These are phyloP conservation scores for Henningerozyma blattae DNA, from an alignment of 805 yeast genomes.

Conservation along the genomic window DNA sequence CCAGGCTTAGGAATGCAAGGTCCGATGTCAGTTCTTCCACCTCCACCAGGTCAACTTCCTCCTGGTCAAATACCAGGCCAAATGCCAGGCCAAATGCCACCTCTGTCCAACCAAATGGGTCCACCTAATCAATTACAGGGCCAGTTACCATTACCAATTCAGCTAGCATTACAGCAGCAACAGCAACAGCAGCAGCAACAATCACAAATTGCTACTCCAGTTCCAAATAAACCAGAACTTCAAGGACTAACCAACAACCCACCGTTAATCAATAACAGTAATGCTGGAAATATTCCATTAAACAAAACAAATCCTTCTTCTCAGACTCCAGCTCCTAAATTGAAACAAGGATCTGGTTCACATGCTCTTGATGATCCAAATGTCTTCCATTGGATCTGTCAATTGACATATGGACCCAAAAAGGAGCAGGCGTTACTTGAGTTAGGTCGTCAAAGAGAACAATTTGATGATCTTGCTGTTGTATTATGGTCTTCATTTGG, in stretches of 20 bases:
- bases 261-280: background rate
- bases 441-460: constrained; percentile 87
- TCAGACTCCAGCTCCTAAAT: background rate
- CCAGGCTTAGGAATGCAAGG: too few species aligned
- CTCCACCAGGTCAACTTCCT: background rate
- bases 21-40: background rate
- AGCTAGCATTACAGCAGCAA: background rate
- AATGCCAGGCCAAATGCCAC: background rate
- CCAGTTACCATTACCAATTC: background rate
- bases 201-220: too few species aligned
- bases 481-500: constrained; percentile 95
- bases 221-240: too few species aligned
- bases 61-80: background rate
- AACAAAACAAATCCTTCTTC: background rate
- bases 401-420: constrained; percentile 79
- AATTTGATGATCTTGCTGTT: constrained; percentile 84
- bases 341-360: constrained; percentile 1
- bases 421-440: constrained; percentile 89
- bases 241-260: background rate
- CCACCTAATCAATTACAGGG: background rate
- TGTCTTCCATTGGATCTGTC: constrained; percentile 82
- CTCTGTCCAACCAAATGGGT: background rate
- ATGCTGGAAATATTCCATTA: background rate
- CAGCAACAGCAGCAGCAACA: background rate
- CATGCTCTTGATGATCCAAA: constrained; percentile 62